Evolutionary conservation across 1,139 yeast genomes (phyloP).

Genomic region (Geotrichum macrosporum): DNA sequence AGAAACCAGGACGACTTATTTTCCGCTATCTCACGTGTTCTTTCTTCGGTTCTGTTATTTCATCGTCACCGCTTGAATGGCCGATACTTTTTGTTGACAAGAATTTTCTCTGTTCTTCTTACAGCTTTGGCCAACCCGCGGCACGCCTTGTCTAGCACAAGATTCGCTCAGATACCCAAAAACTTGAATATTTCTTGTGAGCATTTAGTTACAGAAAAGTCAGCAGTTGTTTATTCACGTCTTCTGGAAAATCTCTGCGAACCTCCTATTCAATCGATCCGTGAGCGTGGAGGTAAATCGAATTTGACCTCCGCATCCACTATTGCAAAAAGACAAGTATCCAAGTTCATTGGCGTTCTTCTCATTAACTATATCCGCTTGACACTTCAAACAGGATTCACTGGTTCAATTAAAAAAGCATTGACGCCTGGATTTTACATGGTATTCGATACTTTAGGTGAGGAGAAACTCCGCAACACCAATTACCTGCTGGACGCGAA

Average conservation of each 20-base stretch:
- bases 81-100: slow-evolving; percentile 64
- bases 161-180: background rate
- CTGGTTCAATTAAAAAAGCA: slow-evolving; percentile 47
- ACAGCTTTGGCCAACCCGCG: slow-evolving; percentile 16
- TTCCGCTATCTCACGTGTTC: slow-evolving; percentile 7
- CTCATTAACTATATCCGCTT: slow-evolving; percentile 47
- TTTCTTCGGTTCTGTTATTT: slow-evolving; percentile 47
- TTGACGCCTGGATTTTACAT: slow-evolving; percentile 56
- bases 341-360: slow-evolving; percentile 62
- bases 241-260: slow-evolving; percentile 68
- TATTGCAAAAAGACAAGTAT: slow-evolving; percentile 52
- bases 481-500: slow-evolving; percentile 66
- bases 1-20: slow-evolving; percentile 12
- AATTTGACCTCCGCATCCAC: slow-evolving; percentile 55
- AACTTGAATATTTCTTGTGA: slow-evolving; percentile 5
- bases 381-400: slow-evolving; percentile 53
- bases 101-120: slow-evolving; percentile 48
- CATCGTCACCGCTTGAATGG: slow-evolving; percentile 68
- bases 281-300: slow-evolving; percentile 29
- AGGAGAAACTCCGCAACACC: slow-evolving; percentile 59
- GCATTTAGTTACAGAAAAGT: slow-evolving; percentile 31
- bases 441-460: slow-evolving; percentile 66
- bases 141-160: background rate
- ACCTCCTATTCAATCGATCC: slow-evolving; percentile 45
- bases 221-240: slow-evolving; percentile 53